Base-by-base conservation (phyloP, 768 basidiomycete species). In the Crassisporium funariophilum region DNA sequence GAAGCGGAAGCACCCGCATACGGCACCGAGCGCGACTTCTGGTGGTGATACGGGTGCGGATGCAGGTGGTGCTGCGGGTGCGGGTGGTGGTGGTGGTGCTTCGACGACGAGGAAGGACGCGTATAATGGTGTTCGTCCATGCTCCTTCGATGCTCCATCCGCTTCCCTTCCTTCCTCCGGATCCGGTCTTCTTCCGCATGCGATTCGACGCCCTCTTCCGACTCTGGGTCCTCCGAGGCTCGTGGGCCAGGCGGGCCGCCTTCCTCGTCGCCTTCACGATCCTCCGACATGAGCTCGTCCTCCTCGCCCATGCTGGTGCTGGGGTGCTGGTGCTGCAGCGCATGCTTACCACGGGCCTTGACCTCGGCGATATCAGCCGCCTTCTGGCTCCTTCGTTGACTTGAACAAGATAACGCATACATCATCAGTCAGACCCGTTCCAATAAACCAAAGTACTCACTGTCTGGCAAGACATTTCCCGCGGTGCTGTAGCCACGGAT, bases 401-500 rank as follows among this genome's bases (percentile, higher is more conserved):
- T 85, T 40, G 2, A 38, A 41, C 55, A 20, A 45, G 27, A 44
- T 41, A 78, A 34, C 23, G 51, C 17, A 49, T 29, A 22, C 40
- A 8, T 20, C 17, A 38, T 5, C 45, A 41, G 13, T 35, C 13
- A 44, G 29, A 27, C 50, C n/a, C 40, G 19, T 37, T 37, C 10
- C 20, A 39, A 34, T 10, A 47, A 45, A 19, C 36, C 13, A 43
- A 19, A 37, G 27, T 33, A 80, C 82, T 60, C 62, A 89, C 87
- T 81, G 75, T 58, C 86, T 67, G n/a, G 80, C 77, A 35, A 87
- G 61, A 69, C 88, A 90, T 64, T 88, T 91, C 19, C 74, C 78
- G 15, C 85, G 78, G 63, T 91, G 88, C 66, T 87, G 85, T 47
- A 82, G 61, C 88, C 88, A 91, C 29, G 88, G 88, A 60, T 89